A percentile compares a stretch with the other conserved stretches of the same genome.
Evolutionary conservation across 108 stramenopile genomes (phyloP).

Genomic region (Fragilaria radians): DNA sequence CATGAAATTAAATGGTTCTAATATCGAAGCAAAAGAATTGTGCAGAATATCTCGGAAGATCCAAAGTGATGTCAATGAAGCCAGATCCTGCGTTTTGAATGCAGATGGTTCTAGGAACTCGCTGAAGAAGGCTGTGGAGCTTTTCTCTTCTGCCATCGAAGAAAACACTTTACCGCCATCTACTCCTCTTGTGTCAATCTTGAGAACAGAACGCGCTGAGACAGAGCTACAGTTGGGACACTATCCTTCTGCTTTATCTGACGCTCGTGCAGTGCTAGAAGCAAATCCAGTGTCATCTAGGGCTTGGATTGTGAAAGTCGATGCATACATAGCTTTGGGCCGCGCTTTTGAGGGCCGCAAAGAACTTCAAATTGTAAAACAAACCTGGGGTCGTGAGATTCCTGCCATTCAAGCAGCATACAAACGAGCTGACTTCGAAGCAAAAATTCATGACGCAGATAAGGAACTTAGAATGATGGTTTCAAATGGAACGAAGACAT

Average conservation of each 20-base stretch:
- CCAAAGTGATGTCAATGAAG: background rate
- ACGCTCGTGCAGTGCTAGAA: background rate
- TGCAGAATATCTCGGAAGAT: background rate
- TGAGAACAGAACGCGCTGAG: background rate
- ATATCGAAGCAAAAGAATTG: background rate
- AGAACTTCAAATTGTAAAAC: background rate
- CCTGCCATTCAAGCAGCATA: background rate
- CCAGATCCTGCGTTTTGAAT: background rate
- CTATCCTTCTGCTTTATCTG: background rate
- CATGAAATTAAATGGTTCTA: background rate
- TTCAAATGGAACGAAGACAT: background rate
- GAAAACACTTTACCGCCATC: background rate
- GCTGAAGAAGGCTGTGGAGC: background rate
- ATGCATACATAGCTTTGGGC: background rate
- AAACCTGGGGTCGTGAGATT: background rate
- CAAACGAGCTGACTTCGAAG: background rate
- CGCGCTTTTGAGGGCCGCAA: background rate
- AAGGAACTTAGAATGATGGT: background rate
- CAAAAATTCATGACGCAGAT: background rate
- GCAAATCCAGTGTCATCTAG: background rate
- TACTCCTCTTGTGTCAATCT: background rate
- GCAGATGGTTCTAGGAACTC: background rate
- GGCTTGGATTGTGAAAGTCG: background rate
- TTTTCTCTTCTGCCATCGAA: background rate
- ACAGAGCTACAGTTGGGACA: background rate